Evolutionary conservation across 768 basidiomycete species (phyloP), one percentile per base, ranked within the genome.

Genomic region (Collybia nuda): DNA sequence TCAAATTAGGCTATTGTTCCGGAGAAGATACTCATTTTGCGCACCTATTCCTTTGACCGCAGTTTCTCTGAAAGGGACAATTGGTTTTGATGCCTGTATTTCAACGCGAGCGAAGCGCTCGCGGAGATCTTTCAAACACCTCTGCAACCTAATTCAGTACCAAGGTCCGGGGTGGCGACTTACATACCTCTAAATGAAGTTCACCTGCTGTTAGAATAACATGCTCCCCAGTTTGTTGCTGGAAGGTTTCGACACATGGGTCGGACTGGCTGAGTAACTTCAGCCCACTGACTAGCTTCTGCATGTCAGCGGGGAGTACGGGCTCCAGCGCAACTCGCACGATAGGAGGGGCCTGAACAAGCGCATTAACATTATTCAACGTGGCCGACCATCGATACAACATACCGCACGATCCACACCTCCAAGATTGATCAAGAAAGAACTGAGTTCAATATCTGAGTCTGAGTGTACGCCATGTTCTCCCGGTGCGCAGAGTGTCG

Each of bases 31-130:
- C 6, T 21, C 24, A 43, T 18, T n/a, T 6, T 2, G 59, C 62
- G 21, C 62, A 90, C 93, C 93, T 59, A 76, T 62, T 2, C 77
- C 92, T 58, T 83, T 88, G 12, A 96, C 80, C 0, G 92, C 90
- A 0, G 97, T 98, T 68, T 98, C 97, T 36, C 97, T 81, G 75
- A 98, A 99, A 9, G 97, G 97, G 2, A 99, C 97, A 50, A 98
- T 98, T 0, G 95, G 94, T 59, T 93, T 85, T 1, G 95, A 98
- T 1, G 88, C 86, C 58, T 94, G 93, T 24, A 99, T 94, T 41
- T 92, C 92, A 28, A 98, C 84, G 52, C 85, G 81, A 2, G 97
- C 96, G 66, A 98, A 98, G 29, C 97, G 79, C 65, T 98, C 97
- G 18, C 90, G 81, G n/a, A 99, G 73, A 67, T 98, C 97, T 68